A percentile compares a stretch with the other conserved stretches of the same genome.
Conservation (phyloP, 768 basidiomycete species). For the Leccinellum luteum region DNA sequence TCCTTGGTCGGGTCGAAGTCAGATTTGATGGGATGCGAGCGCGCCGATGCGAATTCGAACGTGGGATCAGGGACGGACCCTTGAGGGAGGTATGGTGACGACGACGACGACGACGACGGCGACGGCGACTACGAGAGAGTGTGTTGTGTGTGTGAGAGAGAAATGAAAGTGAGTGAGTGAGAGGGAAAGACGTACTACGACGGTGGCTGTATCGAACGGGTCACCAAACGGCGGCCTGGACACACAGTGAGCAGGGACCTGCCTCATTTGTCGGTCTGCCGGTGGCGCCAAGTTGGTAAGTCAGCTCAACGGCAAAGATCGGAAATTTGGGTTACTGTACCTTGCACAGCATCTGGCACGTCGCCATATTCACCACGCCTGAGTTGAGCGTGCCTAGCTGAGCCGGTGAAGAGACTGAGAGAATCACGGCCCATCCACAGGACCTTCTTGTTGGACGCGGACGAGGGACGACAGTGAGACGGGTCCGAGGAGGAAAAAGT, state of each 20-base stretch:
- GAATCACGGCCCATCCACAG: slow-evolving; percentile 31
- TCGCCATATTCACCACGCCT: slow-evolving; percentile 15
- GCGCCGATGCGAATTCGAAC: slow-evolving; percentile 13
- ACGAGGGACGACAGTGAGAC: slow-evolving; percentile 23
- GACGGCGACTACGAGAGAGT: slow-evolving; percentile 12
- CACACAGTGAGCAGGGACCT: slow-evolving; percentile 6
- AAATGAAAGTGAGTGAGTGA: slow-evolving; percentile 13
- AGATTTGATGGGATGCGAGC: slow-evolving; percentile 26
- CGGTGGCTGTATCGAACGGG: slow-evolving; percentile 20
- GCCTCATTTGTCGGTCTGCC: slow-evolving; percentile 19
- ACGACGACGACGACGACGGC: background rate
- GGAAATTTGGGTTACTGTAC: slow-evolving; percentile 23
- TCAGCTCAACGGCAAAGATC: background rate
- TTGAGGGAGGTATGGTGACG: background rate
- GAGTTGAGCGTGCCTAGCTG: background rate
- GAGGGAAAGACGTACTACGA: slow-evolving; percentile 15
- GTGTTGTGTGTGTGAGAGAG: too few species aligned
- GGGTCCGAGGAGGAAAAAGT: slow-evolving; percentile 3
- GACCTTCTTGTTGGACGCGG: slow-evolving; percentile 31
- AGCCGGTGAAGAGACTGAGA: slow-evolving; percentile 28
- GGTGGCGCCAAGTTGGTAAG: slow-evolving; percentile 1
- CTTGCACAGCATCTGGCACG: slow-evolving; percentile 22
- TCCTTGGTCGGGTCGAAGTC: slow-evolving; percentile 31
- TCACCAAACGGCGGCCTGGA: slow-evolving; percentile 16
- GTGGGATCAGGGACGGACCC: background rate